Evolutionary conservation across 1,284 basidiomycete species (phyloP).

Genomic region (Cutaneotrichosporon mucoides): DNA sequence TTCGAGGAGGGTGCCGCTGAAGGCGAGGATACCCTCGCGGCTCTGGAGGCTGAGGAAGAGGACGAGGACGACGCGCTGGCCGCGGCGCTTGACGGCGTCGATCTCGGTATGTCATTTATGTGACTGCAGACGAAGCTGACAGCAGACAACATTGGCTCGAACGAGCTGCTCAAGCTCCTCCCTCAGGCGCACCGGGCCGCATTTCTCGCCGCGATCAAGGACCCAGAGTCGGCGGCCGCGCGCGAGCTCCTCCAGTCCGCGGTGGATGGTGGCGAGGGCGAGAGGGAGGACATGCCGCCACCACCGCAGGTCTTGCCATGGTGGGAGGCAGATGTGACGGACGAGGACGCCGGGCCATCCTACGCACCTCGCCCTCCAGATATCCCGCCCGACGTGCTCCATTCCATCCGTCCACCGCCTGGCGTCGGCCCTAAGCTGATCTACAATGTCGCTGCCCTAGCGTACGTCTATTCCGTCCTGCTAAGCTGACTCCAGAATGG

Average conservation of each 20-base stretch:
- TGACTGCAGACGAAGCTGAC: conserved; percentile 4
- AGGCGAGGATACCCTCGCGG: conserved; percentile 24
- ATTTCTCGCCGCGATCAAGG: conserved; percentile 37
- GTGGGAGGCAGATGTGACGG: conserved; percentile 13
- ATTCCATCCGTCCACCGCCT: conserved; percentile 17
- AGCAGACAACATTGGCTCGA: conserved; percentile 43
- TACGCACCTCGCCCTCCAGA: conserved; percentile 12
- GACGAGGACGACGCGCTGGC: conserved; percentile 31
- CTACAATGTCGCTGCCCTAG: conserved; percentile 38
- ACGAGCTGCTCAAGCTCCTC: conserved; percentile 42
- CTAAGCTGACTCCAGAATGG: conserved; percentile 38
- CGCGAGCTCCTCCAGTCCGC: conserved; percentile 35
- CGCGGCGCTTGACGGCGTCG: conserved; percentile 31
- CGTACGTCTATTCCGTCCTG: conserved; percentile 14
- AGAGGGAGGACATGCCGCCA: conserved; percentile 6
- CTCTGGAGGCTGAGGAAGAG: conserved; percentile 25
- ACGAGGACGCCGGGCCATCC: conserved; percentile 5
- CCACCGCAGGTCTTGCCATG: conserved; percentile 14
- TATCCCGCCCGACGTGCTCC: conserved; percentile 8
- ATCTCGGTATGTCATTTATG: conserved; percentile 35
- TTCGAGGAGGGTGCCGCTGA: conserved; percentile 42
- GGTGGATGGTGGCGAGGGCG: conserved; percentile 13
- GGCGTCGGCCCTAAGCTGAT: conserved; percentile 34
- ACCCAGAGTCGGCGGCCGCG: conserved; percentile 38
- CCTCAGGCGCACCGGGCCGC: conserved; percentile 40